Conservation (phyloP, 2,329 filamentous ascomycete genomes). For the Sporothrix variecibatus region DNA sequence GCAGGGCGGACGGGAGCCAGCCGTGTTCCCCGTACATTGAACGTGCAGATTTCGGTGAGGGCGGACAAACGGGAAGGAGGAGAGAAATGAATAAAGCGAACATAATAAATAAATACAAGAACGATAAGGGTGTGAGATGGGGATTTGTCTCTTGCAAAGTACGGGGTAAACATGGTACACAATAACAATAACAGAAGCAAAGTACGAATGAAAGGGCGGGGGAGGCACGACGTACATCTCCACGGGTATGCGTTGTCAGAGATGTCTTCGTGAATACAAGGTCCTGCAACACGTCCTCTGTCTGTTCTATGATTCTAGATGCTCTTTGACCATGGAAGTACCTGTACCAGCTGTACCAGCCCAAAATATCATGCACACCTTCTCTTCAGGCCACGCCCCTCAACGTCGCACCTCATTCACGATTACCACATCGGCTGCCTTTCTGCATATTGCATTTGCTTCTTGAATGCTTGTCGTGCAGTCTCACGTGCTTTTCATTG, state of each 20-base stretch:
- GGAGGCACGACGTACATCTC: background rate
- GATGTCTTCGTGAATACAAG: background rate
- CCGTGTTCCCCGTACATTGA: constrained; percentile 4
- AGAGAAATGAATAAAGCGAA: background rate
- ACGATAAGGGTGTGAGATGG: background rate
- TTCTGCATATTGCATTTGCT: background rate
- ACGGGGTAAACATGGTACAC: background rate
- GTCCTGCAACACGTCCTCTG: background rate
- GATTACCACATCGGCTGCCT: background rate
- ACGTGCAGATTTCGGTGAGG: constrained; percentile 9
- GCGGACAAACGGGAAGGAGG: background rate
- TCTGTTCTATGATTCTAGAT: background rate
- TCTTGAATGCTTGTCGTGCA: background rate
- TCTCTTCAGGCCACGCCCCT: too few relatives aligned
- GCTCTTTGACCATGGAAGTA: background rate
- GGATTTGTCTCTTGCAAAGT: background rate
- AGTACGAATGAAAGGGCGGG: background rate
- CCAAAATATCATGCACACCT: background rate
- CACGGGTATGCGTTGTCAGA: constrained; percentile 3
- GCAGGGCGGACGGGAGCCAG: background rate
- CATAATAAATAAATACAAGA: background rate
- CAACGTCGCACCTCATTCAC: too few relatives aligned
- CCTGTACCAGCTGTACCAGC: too few relatives aligned
- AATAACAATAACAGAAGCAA: background rate
- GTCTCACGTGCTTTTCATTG: background rate